Conservation (phyloP, 2,329 filamentous ascomycete genomes). For the Colletotrichum ledebouriae region DNA sequence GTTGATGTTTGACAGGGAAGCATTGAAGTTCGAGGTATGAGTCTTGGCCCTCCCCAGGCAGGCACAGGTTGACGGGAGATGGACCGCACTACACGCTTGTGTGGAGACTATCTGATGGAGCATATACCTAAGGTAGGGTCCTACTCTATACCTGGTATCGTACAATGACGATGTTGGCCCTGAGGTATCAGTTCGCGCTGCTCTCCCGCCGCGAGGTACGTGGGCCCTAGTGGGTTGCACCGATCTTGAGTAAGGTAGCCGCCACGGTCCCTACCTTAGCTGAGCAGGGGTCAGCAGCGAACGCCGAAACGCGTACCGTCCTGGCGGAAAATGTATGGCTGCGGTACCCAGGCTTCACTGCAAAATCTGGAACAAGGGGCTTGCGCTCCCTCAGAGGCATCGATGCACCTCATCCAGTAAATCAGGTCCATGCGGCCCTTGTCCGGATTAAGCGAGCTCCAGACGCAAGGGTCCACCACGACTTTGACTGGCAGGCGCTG, state of each 20-base stretch:
- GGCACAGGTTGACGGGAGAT: background rate
- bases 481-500: conserved; percentile 34
- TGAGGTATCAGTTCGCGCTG: conserved; percentile 18
- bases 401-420: conserved; percentile 45
- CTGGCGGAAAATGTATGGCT: conserved; percentile 26
- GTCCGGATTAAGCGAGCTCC: conserved; percentile 35
- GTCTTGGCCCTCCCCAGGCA: conserved; percentile 22
- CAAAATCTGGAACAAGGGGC: conserved; percentile 42
- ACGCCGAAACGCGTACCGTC: conserved; percentile 32
- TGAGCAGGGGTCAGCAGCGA: conserved; percentile 21
- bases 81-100: conserved; percentile 1
- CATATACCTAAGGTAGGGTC: too few species aligned
- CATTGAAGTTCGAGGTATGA: conserved; percentile 25
- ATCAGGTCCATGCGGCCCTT: conserved; percentile 38
- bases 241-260: conserved; percentile 31
- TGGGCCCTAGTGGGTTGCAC: conserved; percentile 29
- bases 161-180: conserved; percentile 6
- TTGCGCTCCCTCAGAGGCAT: conserved; percentile 12
- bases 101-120: conserved; percentile 4
- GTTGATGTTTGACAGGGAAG: conserved; percentile 37
- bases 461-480: conserved; percentile 36
- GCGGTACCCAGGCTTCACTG: conserved; percentile 36
- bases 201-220: conserved; percentile 20
- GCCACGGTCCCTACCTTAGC: conserved; percentile 18
- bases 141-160: background rate